Evolutionary conservation across 768 basidiomycete genomes (phyloP).

Genomic region (Tulasnella sp.): DNA sequence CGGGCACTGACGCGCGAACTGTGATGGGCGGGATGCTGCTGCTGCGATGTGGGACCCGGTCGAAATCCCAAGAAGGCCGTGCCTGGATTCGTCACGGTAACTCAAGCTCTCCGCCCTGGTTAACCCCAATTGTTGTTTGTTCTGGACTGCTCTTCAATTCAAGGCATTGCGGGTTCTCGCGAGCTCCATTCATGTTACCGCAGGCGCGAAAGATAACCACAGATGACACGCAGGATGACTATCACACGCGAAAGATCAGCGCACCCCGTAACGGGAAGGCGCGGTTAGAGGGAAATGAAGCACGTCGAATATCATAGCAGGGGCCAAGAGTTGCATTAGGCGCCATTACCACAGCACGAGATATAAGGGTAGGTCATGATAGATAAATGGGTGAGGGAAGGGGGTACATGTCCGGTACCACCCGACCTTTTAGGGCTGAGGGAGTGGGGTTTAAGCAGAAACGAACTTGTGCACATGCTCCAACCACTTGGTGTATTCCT

Average conservation of each 20-base stretch:
- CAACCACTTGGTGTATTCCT: constrained; percentile 95
- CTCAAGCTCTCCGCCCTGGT: not conserved
- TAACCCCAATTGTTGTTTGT: too few relatives aligned
- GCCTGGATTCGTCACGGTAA: not conserved
- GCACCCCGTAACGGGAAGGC: too few relatives aligned
- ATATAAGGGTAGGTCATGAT: not conserved
- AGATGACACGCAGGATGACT: too few relatives aligned
- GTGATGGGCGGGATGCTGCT: constrained; percentile 16
- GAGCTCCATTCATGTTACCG: too few relatives aligned
- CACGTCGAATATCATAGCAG: not conserved
- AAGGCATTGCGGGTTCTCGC: too few relatives aligned
- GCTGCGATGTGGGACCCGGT: constrained; percentile 10
- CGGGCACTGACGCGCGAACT: not conserved
- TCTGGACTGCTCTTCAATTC: too few relatives aligned
- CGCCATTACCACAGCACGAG: not conserved
- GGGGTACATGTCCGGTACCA: not conserved
- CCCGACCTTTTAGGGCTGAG: too few relatives aligned
- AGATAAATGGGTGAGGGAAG: not conserved
- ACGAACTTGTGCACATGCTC: constrained; percentile 79
- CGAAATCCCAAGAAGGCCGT: constrained; percentile 15
- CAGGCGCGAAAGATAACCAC: too few relatives aligned
- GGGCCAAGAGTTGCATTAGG: not conserved
- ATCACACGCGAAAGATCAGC: too few relatives aligned
- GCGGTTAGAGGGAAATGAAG: too few relatives aligned
- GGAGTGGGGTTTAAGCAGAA: constrained; percentile 1